Evolutionary conservation across 371 early-diverging fungal species (phyloP).

Genomic region (Capniomyces stellatus): DNA sequence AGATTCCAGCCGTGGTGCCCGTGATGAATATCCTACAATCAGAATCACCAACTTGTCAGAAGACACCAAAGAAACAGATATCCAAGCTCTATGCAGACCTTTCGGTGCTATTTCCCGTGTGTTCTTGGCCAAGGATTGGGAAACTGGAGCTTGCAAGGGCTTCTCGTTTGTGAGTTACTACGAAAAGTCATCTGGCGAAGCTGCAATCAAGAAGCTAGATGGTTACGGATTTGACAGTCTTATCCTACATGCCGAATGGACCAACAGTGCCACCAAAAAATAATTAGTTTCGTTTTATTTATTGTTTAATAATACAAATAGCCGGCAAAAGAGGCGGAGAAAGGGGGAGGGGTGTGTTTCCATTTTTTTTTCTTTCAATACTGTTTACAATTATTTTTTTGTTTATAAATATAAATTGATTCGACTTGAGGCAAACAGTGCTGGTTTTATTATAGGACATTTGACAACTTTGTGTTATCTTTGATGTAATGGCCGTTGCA

Average conservation of each 20-base stretch:
- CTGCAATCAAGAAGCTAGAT: conserved; percentile 67
- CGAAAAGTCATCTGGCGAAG: conserved; percentile 59
- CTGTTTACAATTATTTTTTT: too few relatives aligned
- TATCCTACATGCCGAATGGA: conserved; percentile 81
- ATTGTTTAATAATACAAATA: too few relatives aligned
- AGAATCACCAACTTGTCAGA: conserved; percentile 94
- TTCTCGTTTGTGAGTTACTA: conserved; percentile 85
- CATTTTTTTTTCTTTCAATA: too few relatives aligned
- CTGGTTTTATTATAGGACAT: too few relatives aligned
- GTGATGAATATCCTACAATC: conserved; percentile 72
- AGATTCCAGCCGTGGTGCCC: conserved; percentile 32
- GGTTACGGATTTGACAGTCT: conserved; percentile 88
- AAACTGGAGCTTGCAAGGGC: conserved; percentile 80
- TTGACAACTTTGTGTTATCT: too few relatives aligned
- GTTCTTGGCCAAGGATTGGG: conserved; percentile 72
- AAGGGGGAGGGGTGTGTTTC: too few relatives aligned
- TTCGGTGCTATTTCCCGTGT: conserved; percentile 66
- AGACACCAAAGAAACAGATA: conserved; percentile 73
- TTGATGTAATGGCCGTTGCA: too few relatives aligned
- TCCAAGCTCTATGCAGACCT: conserved; percentile 68
- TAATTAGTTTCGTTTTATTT: too few relatives aligned
- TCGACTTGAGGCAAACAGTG: too few relatives aligned
- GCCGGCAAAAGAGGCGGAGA: too few relatives aligned
- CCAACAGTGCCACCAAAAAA: conserved; percentile 25
- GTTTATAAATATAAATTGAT: too few relatives aligned